phyloP scores from a whole-genome alignment of 1,284 basidiomycete species.

The Agaricales sp. region DNA sequence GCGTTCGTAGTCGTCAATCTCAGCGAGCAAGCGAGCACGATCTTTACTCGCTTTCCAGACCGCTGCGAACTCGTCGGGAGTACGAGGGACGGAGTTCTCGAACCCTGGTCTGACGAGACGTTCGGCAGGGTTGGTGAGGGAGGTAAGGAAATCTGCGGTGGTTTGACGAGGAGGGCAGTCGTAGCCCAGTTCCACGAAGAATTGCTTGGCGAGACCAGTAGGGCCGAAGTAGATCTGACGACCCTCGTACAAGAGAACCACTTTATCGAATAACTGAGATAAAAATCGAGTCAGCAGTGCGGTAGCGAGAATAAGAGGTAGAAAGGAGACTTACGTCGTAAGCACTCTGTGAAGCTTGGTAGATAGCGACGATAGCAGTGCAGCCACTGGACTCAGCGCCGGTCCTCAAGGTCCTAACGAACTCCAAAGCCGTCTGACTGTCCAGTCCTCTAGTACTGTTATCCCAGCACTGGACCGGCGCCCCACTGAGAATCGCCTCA shows the following conservation, averaged over 20 bases:
- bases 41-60: neutral
- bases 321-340: constrained; percentile 5
- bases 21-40: neutral
- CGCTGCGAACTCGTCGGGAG: constrained; percentile 1
- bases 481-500: constrained; percentile 7
- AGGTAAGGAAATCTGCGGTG: constrained; percentile 30
- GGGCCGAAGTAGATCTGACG: constrained; percentile 41
- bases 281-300: too few species aligned
- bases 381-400: constrained; percentile 5
- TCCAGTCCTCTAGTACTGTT: constrained; percentile 11
- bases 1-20: neutral
- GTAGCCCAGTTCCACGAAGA: constrained; percentile 38
- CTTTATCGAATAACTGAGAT: neutral
- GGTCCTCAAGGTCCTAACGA: constrained; percentile 6
- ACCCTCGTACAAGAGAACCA: constrained; percentile 33
- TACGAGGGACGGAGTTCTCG: constrained; percentile 1
- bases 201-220: constrained; percentile 29
- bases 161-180: constrained; percentile 25
- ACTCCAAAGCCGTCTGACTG: constrained; percentile 9
- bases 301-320: neutral
- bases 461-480: constrained; percentile 24
- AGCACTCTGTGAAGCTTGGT: constrained; percentile 8
- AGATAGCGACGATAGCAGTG: constrained; percentile 9
- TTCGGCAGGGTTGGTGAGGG: constrained; percentile 23
- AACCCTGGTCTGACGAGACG: neutral